phyloP scores from a whole-genome alignment of 1,284 basidiomycete species.

The Veloboletus limbatus region DNA sequence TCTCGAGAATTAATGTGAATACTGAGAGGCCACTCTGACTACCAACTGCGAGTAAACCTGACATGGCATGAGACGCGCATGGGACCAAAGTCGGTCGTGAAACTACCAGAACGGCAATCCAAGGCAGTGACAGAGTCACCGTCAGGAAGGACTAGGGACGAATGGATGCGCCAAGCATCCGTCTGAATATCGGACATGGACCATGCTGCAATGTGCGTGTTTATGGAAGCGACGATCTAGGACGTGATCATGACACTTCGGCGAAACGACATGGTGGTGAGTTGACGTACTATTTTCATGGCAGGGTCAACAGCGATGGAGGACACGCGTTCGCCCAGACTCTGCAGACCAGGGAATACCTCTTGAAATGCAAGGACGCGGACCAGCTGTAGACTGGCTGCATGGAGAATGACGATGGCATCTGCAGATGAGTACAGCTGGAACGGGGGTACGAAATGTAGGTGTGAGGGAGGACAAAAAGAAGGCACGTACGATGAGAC shows the following conservation, averaged over 20 bases:
- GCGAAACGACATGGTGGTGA: conserved; percentile 2
- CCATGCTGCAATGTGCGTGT: conserved; percentile 68
- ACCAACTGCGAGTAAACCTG: conserved; percentile 72
- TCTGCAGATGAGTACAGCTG: conserved; percentile 73
- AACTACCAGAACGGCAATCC: conserved; percentile 67
- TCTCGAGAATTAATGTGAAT: conserved; percentile 71
- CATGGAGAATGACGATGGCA: conserved; percentile 65
- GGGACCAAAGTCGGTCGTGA: conserved; percentile 1
- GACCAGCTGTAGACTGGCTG: conserved; percentile 55
- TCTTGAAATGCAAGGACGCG: conserved; percentile 74
- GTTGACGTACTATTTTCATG: conserved; percentile 68
- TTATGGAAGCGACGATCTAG: conserved; percentile 71
- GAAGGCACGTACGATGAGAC: conserved; percentile 53
- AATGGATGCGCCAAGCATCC: conserved; percentile 74
- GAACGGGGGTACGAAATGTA: background rate
- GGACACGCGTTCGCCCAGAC: conserved; percentile 47
- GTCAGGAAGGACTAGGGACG: conserved; percentile 62
- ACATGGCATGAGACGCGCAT: conserved; percentile 15
- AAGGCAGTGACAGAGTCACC: conserved; percentile 55
- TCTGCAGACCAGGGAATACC: conserved; percentile 60
- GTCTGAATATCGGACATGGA: conserved; percentile 59
- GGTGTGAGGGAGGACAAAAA: background rate
- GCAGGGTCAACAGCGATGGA: conserved; percentile 67
- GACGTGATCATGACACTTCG: conserved; percentile 12
- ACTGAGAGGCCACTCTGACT: conserved; percentile 57